phyloP scores from a whole-genome alignment of 129 eudicot genomes.

The Flaveria brownii region DNA sequence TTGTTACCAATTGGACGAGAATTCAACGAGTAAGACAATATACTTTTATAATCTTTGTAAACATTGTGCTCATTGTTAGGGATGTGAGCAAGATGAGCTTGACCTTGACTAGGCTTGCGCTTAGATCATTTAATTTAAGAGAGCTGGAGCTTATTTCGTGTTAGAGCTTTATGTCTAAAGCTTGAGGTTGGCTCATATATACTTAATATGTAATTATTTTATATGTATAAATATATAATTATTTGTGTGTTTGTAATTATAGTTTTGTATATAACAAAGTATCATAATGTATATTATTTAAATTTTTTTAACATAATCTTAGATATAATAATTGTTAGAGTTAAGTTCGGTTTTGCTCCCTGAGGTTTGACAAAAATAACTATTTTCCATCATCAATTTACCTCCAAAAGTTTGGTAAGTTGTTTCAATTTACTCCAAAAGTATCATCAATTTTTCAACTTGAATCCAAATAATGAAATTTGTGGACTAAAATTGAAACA shows the following conservation, averaged over 20 bases:
- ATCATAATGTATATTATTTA: background rate
- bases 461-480: too few relatives aligned
- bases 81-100: background rate
- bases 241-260: background rate
- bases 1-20: slow-evolving; percentile 66
- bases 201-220: background rate
- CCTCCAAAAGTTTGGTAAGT: too few relatives aligned
- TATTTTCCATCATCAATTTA: too few relatives aligned
- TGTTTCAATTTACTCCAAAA: too few relatives aligned
- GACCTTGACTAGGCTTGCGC: background rate
- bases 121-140: background rate
- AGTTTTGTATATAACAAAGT: background rate
- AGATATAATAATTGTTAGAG: background rate
- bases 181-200: background rate
- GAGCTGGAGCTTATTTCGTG: background rate
- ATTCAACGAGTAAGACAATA: slow-evolving; percentile 75
- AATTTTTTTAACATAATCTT: background rate
- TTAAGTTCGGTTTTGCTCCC: too few relatives aligned
- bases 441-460: too few relatives aligned
- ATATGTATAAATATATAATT: background rate
- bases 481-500: too few relatives aligned
- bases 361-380: too few relatives aligned
- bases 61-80: background rate
- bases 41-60: background rate
- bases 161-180: background rate